These are phyloP conservation scores for Fusarium napiforme DNA, from an alignment of 2,329 filamentous ascomycete genomes.

Conservation along the genomic window DNA sequence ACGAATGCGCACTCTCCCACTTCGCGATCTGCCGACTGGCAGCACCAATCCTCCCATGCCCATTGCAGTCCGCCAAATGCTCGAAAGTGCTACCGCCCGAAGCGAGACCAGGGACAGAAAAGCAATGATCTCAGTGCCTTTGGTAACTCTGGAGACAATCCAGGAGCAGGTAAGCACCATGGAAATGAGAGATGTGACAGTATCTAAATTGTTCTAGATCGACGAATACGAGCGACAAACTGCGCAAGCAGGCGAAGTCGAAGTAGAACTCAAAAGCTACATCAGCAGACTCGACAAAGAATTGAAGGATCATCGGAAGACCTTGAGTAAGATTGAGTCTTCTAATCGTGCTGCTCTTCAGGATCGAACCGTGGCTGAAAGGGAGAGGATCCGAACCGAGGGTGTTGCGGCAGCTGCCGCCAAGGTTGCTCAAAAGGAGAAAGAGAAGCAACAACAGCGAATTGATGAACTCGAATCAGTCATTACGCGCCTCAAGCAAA, in stretches of 20 bases:
- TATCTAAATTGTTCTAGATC: conserved; percentile 42
- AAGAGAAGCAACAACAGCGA: conserved; percentile 52
- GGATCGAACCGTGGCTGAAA: conserved; percentile 62
- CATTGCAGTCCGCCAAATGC: conserved; percentile 46
- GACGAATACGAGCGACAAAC: conserved; percentile 46
- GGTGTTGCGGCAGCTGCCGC: conserved; percentile 44
- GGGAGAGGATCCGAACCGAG: conserved; percentile 56
- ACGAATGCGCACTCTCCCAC: conserved; percentile 44
- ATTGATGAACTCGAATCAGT: conserved; percentile 52
- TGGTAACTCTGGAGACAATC: conserved; percentile 53
- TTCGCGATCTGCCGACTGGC: conserved; percentile 31
- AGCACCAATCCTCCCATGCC: conserved; percentile 48
- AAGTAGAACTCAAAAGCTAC: conserved; percentile 53
- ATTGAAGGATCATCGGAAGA: conserved; percentile 58
- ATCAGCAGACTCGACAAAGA: conserved; percentile 58
- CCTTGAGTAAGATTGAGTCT: conserved; percentile 57
- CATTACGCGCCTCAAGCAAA: conserved; percentile 45
- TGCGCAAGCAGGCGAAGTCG: conserved; percentile 43
- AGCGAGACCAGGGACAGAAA: conserved; percentile 27
- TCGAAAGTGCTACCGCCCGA: conserved; percentile 38
- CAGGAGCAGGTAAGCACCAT: conserved; percentile 50
- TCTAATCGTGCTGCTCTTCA: conserved; percentile 61
- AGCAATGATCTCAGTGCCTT: conserved; percentile 44
- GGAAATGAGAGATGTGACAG: not conserved
- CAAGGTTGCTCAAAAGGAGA: conserved; percentile 47